Evolutionary conservation across 129 eudicot species (phyloP).

Genomic region (Escallonia herrerae): DNA sequence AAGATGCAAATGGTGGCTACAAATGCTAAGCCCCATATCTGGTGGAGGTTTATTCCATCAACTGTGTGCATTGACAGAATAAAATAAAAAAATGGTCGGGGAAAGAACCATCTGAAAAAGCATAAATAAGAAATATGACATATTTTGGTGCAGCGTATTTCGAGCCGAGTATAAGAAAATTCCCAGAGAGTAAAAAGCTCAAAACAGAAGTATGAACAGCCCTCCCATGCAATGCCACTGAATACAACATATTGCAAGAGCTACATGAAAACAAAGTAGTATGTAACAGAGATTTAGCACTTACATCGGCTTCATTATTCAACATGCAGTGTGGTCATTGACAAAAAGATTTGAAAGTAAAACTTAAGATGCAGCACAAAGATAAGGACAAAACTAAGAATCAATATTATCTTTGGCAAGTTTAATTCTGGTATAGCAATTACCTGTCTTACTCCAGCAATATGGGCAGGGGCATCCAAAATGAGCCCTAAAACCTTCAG

Average conservation of each 20-base stretch:
- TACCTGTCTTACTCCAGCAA: slow-evolving; percentile 93
- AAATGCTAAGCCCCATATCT: too few relatives aligned
- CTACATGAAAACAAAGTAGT: background rate
- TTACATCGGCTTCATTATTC: background rate
- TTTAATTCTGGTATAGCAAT: background rate
- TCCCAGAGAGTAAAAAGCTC: background rate
- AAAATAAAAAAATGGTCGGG: background rate
- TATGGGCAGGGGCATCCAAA: slow-evolving; percentile 89
- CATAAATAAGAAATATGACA: too few relatives aligned
- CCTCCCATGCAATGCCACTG: background rate
- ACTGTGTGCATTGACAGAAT: background rate
- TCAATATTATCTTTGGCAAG: background rate
- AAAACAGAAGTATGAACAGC: background rate
- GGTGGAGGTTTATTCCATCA: too few relatives aligned
- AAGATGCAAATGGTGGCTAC: too few relatives aligned
- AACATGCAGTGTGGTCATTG: background rate
- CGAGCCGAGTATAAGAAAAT: background rate
- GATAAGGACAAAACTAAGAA: background rate
- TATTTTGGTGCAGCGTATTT: too few relatives aligned
- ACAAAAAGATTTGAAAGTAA: too few relatives aligned
- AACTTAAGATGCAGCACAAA: background rate
- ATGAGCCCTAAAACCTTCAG: slow-evolving; percentile 84
- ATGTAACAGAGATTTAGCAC: background rate
- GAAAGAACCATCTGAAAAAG: too few relatives aligned
- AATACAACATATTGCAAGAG: background rate